Percentiles rank a stretch among this genome's conserved stretches.
phyloP scores from a whole-genome alignment of 306 rosid species.

The Amphicarpaea edgeworthii region DNA sequence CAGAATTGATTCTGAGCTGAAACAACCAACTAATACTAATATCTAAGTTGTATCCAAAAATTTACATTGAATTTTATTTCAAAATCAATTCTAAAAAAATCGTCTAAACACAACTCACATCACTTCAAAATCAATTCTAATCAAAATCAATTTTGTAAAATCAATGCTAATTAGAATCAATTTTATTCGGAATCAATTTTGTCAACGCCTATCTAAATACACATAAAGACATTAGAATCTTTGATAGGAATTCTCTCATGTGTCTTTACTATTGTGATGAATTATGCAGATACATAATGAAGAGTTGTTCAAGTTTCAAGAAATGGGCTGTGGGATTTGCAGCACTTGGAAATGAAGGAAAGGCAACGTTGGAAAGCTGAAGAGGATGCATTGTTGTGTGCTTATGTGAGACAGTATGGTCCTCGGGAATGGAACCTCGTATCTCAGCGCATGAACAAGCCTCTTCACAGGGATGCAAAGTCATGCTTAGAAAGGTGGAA shows the following conservation, averaged over 20 bases:
- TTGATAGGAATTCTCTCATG: slow-evolving; percentile 16
- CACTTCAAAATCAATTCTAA: too few species aligned
- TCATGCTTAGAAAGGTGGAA: slow-evolving; percentile 95
- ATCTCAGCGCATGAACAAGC: slow-evolving; percentile 85
- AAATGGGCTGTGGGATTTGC: slow-evolving; percentile 61
- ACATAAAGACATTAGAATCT: not conserved
- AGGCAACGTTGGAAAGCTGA: slow-evolving; percentile 85
- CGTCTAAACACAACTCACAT: too few species aligned
- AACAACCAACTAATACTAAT: too few species aligned
- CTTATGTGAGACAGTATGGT: slow-evolving; percentile 84
- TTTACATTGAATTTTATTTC: too few species aligned
- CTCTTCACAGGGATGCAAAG: slow-evolving; percentile 78
- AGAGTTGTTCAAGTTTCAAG: slow-evolving; percentile 57
- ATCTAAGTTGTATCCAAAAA: too few species aligned
- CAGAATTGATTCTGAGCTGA: too few species aligned
- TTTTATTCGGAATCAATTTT: too few species aligned
- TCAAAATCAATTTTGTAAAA: too few species aligned
- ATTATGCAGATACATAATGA: slow-evolving; percentile 72
- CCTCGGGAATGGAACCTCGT: slow-evolving; percentile 91
- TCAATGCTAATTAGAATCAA: too few species aligned
- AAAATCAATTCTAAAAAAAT: too few species aligned
- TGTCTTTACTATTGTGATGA: slow-evolving; percentile 25
- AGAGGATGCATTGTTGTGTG: slow-evolving; percentile 80
- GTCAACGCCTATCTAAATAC: too few species aligned
- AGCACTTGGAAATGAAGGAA: slow-evolving; percentile 79